Evolutionary conservation across 805 yeast species (phyloP).

Genomic region (Kodamaea restingae): DNA sequence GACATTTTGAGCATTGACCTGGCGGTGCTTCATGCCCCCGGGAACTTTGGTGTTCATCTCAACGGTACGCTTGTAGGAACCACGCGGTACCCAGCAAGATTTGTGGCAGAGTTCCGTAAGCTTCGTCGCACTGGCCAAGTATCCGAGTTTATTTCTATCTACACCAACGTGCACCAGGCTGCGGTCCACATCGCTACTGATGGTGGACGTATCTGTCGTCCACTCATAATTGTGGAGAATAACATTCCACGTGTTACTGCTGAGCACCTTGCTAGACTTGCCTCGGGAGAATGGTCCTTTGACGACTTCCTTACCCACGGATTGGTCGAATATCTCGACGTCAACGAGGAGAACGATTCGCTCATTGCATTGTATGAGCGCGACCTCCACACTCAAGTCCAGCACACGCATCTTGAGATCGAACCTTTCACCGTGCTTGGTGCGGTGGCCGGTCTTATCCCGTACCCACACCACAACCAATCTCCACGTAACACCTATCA

Average conservation of each 20-base stretch:
- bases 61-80: constrained; percentile 95
- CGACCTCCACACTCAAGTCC: constrained; percentile 25
- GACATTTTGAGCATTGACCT: constrained; percentile 78
- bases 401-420: constrained; percentile 82
- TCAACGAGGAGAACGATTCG: constrained; percentile 37
- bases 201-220: constrained; percentile 98
- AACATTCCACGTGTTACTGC: constrained; percentile 68
- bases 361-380: constrained; percentile 51
- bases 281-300: constrained; percentile 72
- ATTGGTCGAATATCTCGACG: constrained; percentile 91
- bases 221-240: constrained; percentile 79
- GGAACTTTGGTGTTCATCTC: constrained; percentile 80
- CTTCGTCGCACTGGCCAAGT: constrained; percentile 81
- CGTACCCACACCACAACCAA: constrained; percentile 90
- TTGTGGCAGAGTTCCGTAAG: constrained; percentile 72
- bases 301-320: constrained; percentile 88
- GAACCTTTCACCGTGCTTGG: constrained; percentile 93
- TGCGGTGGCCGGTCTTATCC: constrained; percentile 89
- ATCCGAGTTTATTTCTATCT: constrained; percentile 87
- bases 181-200: constrained; percentile 98
- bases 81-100: constrained; percentile 79
- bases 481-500: constrained; percentile 91
- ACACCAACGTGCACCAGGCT: constrained; percentile 80
- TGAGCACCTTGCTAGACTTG: constrained; percentile 60
- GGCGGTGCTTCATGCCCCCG: constrained; percentile 68